Evolutionary conservation across 2,329 filamentous ascomycete species (phyloP), one percentile per base, ranked within the genome.

Genomic region (Ophiostoma ips): DNA sequence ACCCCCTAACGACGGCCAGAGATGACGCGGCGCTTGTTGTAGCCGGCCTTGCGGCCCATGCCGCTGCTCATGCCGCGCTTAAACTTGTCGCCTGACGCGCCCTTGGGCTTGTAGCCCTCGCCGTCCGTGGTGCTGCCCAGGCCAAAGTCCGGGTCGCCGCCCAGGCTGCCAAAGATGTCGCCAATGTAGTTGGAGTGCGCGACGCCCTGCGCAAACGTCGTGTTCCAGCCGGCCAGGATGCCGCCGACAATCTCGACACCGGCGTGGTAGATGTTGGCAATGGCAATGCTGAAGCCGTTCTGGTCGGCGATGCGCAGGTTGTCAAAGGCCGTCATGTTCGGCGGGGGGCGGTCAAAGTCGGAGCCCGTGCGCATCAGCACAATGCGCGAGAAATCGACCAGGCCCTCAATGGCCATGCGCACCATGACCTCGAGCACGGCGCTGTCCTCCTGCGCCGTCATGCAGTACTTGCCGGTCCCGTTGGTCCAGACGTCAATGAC

Each of bases 391-490:
- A 83, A 87, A 61, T 87, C 83, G 4, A 81, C 73, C 5, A 77
- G 59, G 2, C 74, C 71, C 55, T 70, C 68, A 19, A 74, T 63
- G 0, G 78, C 74, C 2, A 72, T 73, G 12, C 83, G 73, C 18
- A 84, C 63, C 28, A 87, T 66, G 5, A 75, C 81, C 57, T 83
- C 80, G 1, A 86, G 71, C 0, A 75, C 75, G 0, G 81, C 83
- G 57, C 81, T 84, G 60, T 87, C 83, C 62, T 87, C 83, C 61
- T 86, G 82, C 0, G 81, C 81, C 1, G 75, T 83, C 64, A 81
- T 77, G 66, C 83, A 86, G 65, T 86, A 86, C 6, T 70, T 62
- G 0, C 78, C 81, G 0, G 73, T 76, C 3, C 81, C 81, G 58
- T 85, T 85, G 2, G 83, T 87, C 66, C 79, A 76, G 0, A 83